Evolutionary conservation across 768 basidiomycete species (phyloP), one percentile per base, ranked within the genome.

Genomic region (Strobilomyces dryophilus): DNA sequence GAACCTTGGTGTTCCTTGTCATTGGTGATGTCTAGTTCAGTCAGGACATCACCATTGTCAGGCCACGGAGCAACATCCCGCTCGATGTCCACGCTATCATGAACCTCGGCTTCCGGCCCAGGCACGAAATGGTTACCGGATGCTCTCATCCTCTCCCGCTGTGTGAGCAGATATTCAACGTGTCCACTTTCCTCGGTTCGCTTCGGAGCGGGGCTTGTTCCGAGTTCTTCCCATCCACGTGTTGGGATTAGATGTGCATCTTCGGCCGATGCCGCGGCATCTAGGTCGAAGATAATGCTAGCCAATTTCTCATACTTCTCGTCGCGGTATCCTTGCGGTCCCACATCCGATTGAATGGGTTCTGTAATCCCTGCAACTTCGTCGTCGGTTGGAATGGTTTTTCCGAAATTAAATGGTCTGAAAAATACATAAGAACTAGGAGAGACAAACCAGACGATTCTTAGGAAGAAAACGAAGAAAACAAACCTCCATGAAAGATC

Each of bases 401-500:
- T 61, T 20, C 74, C 69, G 11, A 73, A 71, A 17, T 75, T 80
- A 60, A 83, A 84, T 5, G 83, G 77, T 43, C 84, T 71, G 45
- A 15, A 15, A 53, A 14, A 54, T 37, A 52, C 34, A 48, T 43
- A 34, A 59, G 41, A 36, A n/a, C 8, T 10, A 39, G 27, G 12
- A 42, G 34, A 27, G n/a, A 53, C 32, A 32, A 37, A 11, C 21
- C 18, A 32, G 45, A 52, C 12, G 31, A 47, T 14, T 18, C 27
- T n/a, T 34, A 18, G 31, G 32, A 32, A 32, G 32, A 5, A n/a
- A 24, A 8, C 9, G 26, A 31, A 49, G 20, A 34, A 49, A 47
- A 72, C 78, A 45, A 52, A 87, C 87, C 79, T 77, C 87, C 87
- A 89, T 14, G 83, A 82, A 46, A 90, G 69, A 31, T 80, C 75